Evolutionary conservation across 2,329 filamentous ascomycete genomes (phyloP), one percentile per base, ranked within the genome.

Genomic region (Metarhizium sp.): DNA sequence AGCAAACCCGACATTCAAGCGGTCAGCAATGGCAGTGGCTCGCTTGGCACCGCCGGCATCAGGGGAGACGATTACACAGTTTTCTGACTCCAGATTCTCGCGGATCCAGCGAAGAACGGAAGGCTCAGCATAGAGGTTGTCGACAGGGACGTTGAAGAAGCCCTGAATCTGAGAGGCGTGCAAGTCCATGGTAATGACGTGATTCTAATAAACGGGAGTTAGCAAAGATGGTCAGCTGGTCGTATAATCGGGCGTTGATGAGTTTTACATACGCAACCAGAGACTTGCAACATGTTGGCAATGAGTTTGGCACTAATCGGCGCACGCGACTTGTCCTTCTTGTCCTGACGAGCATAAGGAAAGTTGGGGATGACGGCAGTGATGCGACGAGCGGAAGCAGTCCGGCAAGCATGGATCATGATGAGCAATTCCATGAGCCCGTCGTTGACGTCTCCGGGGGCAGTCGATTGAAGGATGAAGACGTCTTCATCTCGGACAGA

Each of bases 361-460:
- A 96, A 97, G 74, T 95, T 96, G 62, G 92, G 92, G 52, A 96
- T 88, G 60, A 96, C 90, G 60, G 91, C 92, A 25, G 92, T 96
- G 74, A 97, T 96, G 61, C 92, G 88, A 61, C 92, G 85, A 13
- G 92, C 92, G 48, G 74, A 77, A 40, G 78, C 78, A 36, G 77
- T 80, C 47, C 76, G 75, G 79, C 92, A 96, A 60, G 92, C 92
- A 69, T 95, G 95, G 73, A 96, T 95, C 86, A 96, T 96, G 74
- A 97, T 96, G 62, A 97, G 82, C 42, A 97, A 82, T 74, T 99
- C 92, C 92, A 99, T 97, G 58, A 99, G 81, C 51, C 91, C 91
- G 71, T 97, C 92, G 74, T 99, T 99, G 76, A 97, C 95, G 69
- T 96, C 92, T 69, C 92, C 92, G 2, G 92, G 92, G 45, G 89